phyloP scores from a whole-genome alignment of 176 grass and related monocot species.

The Metroxylon sagu region DNA sequence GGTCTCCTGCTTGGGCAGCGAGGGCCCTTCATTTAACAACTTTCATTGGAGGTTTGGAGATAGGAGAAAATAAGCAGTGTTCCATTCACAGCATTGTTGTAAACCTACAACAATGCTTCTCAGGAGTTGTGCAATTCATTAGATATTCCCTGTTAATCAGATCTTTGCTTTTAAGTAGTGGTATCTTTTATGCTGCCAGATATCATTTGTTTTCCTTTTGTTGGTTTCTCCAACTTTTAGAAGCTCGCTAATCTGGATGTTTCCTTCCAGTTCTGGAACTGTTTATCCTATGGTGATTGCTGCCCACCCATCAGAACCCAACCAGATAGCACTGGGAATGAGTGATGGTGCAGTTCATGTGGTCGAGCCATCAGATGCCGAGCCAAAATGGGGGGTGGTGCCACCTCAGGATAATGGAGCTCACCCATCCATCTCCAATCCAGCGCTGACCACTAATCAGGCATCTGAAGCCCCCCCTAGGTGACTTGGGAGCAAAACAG shows the following conservation, averaged over 20 bases:
- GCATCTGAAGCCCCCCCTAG: conserved; percentile 53
- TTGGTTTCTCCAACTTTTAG: conserved; percentile 1
- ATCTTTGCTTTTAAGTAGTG: no score
- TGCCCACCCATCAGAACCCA: conserved; percentile 80
- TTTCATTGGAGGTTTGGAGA: no score
- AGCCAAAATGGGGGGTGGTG: conserved; percentile 72
- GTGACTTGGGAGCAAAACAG: conserved; percentile 15
- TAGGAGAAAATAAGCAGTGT: no score
- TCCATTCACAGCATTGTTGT: no score
- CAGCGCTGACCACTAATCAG: conserved; percentile 45
- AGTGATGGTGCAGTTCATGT: conserved; percentile 82
- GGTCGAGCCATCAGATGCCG: conserved; percentile 65
- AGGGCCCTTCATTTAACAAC: no score
- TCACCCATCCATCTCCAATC: conserved; percentile 38
- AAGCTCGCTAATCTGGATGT: no score
- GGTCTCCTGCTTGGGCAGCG: no score
- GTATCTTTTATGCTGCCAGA: no score
- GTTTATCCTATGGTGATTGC: conserved; percentile 71
- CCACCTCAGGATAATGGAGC: conserved; percentile 70
- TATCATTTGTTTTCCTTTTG: conserved; percentile 4
- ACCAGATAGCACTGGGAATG: conserved; percentile 97
- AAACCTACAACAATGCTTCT: no score
- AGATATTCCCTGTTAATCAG: no score
- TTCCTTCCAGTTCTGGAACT: conserved; percentile 38
- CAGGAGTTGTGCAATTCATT: no score